Base-by-base conservation (phyloP, 2,329 filamentous ascomycete species). In the Pestalotiopsis sp. region DNA sequence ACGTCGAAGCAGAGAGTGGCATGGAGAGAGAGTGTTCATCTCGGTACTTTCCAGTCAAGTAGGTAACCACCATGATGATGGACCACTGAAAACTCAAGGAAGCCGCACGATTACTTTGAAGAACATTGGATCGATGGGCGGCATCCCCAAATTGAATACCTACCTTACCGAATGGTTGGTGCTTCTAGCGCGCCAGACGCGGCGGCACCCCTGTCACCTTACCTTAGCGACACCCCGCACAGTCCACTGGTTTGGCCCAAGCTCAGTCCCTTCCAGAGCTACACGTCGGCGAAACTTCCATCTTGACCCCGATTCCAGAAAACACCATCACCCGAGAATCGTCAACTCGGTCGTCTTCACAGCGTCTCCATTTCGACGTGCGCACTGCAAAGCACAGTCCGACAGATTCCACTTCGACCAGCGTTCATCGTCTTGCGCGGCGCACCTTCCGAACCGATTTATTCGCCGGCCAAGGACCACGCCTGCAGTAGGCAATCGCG, bases 221-320 rank as follows among this genome's bases (percentile, higher is more conserved):
- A 23, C 23, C 23, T 23, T 9, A 59, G 57, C 25, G 45, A 52
- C 45, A n/a, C 45, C 45, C 45, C 45, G 45, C 45, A 36, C 59
- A 39, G 59, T 36, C 59, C 59, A 36, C 31, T 36, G 31, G 31
- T 20, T 12, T 39, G 27, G 59, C 36, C 59, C 27, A 62, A 62
- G 59, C 59, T 62, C 59, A 39, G 9, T 13, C 20, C 45, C 6
- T 52, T 62, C 25, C 25, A 62, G n/a, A 17, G 25, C 23, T 59
- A 6, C 38, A 20, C 31, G 31, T 62, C 59, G 59, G 59, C 59
- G 59, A 62, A 20, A 62, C 59, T 23, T 59, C 23, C 57, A 59
- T 14, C 57, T 59, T 27, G 27, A 23, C 57, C 17, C 57, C 57
- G 57, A 59, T 36, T 36, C 23, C 14, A 36, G n/a, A 59, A 59